phyloP scores from a whole-genome alignment of 495 filamentous ascomycete genomes.

The Aspergillus bertholletiae region DNA sequence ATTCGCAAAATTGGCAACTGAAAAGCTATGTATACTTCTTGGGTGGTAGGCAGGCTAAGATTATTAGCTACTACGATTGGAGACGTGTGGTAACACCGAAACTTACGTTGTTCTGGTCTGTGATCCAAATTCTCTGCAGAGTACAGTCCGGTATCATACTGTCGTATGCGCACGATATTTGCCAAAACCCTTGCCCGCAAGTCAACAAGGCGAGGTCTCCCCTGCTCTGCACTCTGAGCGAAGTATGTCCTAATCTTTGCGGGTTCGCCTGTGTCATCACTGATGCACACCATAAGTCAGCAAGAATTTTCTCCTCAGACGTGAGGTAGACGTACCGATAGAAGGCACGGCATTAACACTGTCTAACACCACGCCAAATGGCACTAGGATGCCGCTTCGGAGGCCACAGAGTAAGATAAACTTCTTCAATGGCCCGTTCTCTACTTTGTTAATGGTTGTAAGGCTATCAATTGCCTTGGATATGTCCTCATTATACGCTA shows the following conservation, averaged over 20 bases:
- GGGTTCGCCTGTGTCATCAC: slow-evolving; percentile 26
- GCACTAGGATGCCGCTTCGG: slow-evolving; percentile 40
- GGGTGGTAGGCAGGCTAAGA: slow-evolving; percentile 41
- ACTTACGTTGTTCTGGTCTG: slow-evolving; percentile 43
- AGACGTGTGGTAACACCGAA: not conserved
- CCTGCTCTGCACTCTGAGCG: slow-evolving; percentile 31
- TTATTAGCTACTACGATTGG: slow-evolving; percentile 5
- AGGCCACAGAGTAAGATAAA: slow-evolving; percentile 39
- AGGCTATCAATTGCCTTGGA: slow-evolving; percentile 41
- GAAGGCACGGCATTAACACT: slow-evolving; percentile 13
- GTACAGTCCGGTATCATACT: slow-evolving; percentile 20
- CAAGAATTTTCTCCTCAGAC: not conserved
- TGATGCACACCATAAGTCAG: slow-evolving; percentile 10
- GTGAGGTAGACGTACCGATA: slow-evolving; percentile 21
- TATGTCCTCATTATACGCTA: slow-evolving; percentile 21
- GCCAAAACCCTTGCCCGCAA: slow-evolving; percentile 42
- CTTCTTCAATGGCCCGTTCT: slow-evolving; percentile 6
- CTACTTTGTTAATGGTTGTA: slow-evolving; percentile 17
- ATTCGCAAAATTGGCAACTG: slow-evolving; percentile 15
- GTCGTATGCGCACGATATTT: slow-evolving; percentile 23
- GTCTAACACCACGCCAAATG: slow-evolving; percentile 25
- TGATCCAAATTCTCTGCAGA: slow-evolving; percentile 39
- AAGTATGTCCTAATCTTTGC: slow-evolving; percentile 34
- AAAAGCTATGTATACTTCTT: slow-evolving; percentile 30
- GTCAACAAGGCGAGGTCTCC: slow-evolving; percentile 29